Percentiles rank a stretch among this genome's conserved stretches.
Evolutionary conservation across 306 rosid species (phyloP).

Genomic region (Geum urbanum): DNA sequence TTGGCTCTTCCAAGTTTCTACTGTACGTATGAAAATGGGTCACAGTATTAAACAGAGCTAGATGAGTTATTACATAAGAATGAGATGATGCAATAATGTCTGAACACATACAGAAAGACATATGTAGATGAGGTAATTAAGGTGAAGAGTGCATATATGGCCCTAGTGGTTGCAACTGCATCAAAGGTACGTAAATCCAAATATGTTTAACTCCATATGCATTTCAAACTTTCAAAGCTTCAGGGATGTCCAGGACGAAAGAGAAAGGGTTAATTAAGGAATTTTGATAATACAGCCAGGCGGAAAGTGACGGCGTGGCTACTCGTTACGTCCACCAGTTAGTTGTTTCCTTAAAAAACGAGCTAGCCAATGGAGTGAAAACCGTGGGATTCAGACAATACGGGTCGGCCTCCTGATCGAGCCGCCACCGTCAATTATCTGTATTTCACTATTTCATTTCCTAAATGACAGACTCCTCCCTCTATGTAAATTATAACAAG

Average conservation of each 20-base stretch:
- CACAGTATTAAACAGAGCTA: no score
- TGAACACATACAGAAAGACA: neutral
- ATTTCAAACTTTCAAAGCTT: neutral
- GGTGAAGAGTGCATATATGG: neutral
- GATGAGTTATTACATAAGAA: neutral
- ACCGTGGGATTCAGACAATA: neutral
- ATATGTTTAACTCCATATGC: neutral
- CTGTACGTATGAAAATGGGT: no score
- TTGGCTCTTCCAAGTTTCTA: no score
- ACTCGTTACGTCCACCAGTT: neutral
- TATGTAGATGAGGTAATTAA: neutral
- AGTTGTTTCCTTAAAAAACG: slow-evolving; percentile 9
- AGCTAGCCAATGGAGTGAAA: slow-evolving; percentile 4
- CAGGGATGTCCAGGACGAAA: neutral
- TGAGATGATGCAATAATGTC: neutral
- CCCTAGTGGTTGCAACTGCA: neutral
- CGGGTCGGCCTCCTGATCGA: slow-evolving; percentile 4
- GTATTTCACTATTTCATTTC: neutral
- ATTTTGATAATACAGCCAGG: neutral
- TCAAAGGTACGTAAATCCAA: neutral
- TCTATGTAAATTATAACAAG: neutral
- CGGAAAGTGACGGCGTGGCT: slow-evolving; percentile 14
- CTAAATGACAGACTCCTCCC: slow-evolving; percentile 3
- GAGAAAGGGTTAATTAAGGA: neutral
- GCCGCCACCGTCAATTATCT: neutral